These are phyloP conservation scores for Picochlorum sp. DNA, from an alignment of 139 green algal genomes.

Conservation along the genomic window DNA sequence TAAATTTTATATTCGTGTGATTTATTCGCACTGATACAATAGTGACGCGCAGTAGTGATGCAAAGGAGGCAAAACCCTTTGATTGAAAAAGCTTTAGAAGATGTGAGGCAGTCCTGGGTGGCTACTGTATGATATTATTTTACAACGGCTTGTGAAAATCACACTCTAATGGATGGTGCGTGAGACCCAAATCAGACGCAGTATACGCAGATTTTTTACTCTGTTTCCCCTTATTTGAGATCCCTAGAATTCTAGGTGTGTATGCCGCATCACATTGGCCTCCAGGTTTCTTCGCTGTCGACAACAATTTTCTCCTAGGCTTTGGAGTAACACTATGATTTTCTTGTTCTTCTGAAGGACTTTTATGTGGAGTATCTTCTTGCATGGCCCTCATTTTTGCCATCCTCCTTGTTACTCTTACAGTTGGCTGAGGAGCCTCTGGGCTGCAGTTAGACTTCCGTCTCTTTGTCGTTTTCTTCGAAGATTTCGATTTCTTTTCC, in stretches of 20 bases:
- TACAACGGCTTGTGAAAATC: no score
- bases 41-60: neutral
- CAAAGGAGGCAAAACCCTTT: constrained; percentile 5
- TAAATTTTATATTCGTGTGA: no score
- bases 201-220: neutral
- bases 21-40: no score
- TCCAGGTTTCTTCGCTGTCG: constrained; percentile 2
- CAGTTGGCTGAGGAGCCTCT: no score
- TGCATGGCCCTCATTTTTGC: no score
- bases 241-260: constrained; percentile 21
- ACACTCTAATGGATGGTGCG: no score
- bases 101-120: constrained; percentile 26
- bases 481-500: no score
- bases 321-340: neutral
- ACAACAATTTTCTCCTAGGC: neutral
- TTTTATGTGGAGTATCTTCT: no score
- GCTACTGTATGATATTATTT: neutral
- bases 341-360: neutral
- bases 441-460: no score
- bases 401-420: no score
- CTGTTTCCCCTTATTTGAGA: constrained; percentile 1
- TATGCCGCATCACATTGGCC: constrained; percentile 3
- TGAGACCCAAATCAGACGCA: no score
- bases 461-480: no score
- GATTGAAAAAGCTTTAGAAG: constrained; percentile 16